Percentiles rank a stretch among this genome's conserved stretches.
Conservation (phyloP, 2,329 filamentous ascomycete genomes). For the Curvularia eragrostidis region DNA sequence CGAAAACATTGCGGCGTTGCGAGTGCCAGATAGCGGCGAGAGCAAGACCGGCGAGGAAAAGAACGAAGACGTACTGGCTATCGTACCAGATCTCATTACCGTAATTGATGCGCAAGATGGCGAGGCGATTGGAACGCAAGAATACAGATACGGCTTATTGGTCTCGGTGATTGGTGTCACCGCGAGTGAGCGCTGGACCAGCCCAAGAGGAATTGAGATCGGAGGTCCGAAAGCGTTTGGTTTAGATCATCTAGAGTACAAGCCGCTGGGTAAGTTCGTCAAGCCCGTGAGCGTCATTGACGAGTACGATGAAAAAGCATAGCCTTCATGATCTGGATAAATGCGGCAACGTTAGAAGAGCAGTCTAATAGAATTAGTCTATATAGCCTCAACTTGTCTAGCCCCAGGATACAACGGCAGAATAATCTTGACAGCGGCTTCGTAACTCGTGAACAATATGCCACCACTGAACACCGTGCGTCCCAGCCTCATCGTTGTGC, state of each 20-base stretch:
- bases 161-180: constrained; percentile 63
- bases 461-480: constrained; percentile 70
- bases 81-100: constrained; percentile 59
- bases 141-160: constrained; percentile 61
- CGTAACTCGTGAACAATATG: constrained; percentile 69
- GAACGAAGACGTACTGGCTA: constrained; percentile 54
- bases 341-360: neutral
- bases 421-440: constrained; percentile 61
- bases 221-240: constrained; percentile 60
- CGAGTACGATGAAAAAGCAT: constrained; percentile 49
- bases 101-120: constrained; percentile 59
- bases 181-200: constrained; percentile 63
- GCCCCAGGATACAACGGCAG: constrained; percentile 48
- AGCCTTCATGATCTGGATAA: neutral
- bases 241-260: constrained; percentile 58
- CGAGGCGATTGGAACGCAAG: constrained; percentile 60
- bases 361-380: constrained; percentile 16
- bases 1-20: constrained; percentile 70
- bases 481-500: constrained; percentile 71
- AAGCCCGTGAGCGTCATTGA: constrained; percentile 62
- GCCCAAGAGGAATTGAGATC: constrained; percentile 56
- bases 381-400: constrained; percentile 28
- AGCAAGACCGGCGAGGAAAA: constrained; percentile 41
- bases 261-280: constrained; percentile 59
- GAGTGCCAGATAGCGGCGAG: constrained; percentile 33